phyloP scores from a whole-genome alignment of 176 grass and related monocot species.

The Eleusine indica region DNA sequence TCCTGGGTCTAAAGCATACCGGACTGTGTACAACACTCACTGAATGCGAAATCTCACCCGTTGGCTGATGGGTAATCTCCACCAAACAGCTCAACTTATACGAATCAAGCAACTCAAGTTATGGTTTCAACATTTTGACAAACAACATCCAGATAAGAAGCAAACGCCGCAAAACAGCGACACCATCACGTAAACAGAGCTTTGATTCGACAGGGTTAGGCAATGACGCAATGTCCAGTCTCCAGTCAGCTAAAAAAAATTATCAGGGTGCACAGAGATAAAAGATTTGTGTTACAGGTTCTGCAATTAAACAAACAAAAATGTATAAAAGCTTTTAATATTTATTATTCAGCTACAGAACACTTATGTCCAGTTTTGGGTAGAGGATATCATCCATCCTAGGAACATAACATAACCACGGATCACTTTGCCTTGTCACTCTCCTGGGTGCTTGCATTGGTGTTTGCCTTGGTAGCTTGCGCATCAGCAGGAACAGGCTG shows the following conservation, averaged over 20 bases:
- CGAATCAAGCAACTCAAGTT: not conserved
- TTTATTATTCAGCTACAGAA: not conserved
- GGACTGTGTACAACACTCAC: not conserved
- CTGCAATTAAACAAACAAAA: not conserved
- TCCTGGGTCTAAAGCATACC: not conserved
- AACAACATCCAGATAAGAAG: not conserved
- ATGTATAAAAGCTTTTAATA: not conserved
- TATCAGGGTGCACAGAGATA: not conserved
- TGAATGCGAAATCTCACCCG: not conserved
- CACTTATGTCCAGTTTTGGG: not conserved
- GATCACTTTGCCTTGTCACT: conserved; percentile 61
- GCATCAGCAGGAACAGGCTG: conserved; percentile 56
- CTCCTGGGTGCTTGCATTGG: conserved; percentile 45
- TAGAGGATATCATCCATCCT: not conserved
- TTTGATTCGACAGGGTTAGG: not conserved
- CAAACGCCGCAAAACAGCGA: not conserved
- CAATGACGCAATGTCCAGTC: not conserved
- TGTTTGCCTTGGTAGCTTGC: conserved; percentile 26
- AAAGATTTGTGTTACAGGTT: not conserved
- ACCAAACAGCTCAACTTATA: not conserved
- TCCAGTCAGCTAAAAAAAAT: not conserved
- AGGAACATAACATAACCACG: not conserved
- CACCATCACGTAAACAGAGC: not conserved
- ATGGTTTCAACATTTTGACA: not conserved
- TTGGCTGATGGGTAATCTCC: not conserved